A percentile compares a stretch with the other conserved stretches of the same genome.
Conservation (phyloP, 2,329 filamentous ascomycete genomes). For the Ceratocystis variospora region DNA sequence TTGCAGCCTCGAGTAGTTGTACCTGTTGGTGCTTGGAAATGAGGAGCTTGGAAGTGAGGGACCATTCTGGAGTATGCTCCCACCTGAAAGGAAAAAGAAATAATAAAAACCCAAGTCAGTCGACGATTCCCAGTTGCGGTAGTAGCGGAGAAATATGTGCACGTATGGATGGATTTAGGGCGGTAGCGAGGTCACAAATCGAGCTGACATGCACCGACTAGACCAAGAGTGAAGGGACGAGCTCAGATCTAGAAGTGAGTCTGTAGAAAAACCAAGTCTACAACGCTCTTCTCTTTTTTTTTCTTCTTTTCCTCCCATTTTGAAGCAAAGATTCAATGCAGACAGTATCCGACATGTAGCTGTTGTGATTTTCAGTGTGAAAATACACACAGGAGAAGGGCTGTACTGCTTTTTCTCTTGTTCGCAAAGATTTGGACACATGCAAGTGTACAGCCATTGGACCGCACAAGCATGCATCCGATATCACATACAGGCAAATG, state of each 20-base stretch:
- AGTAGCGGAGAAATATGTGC: neutral
- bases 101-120: constrained; percentile 27
- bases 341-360: constrained; percentile 7
- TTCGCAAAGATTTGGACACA: neutral
- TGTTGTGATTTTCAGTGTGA: neutral
- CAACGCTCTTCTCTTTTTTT: neutral
- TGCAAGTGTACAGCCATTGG: neutral
- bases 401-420: neutral
- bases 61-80: constrained; percentile 99
- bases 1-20: constrained; percentile 88
- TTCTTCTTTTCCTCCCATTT: no score
- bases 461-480: neutral
- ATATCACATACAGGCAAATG: neutral
- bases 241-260: neutral
- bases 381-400: neutral
- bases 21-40: constrained; percentile 99
- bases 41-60: constrained; percentile 87
- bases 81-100: constrained; percentile 50
- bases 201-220: neutral
- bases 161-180: neutral
- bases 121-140: constrained; percentile 26
- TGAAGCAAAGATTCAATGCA: neutral
- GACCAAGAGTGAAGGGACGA: neutral
- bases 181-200: neutral
- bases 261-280: neutral